phyloP scores from a whole-genome alignment of 805 yeast species.

The Lipomyces starkeyi region DNA sequence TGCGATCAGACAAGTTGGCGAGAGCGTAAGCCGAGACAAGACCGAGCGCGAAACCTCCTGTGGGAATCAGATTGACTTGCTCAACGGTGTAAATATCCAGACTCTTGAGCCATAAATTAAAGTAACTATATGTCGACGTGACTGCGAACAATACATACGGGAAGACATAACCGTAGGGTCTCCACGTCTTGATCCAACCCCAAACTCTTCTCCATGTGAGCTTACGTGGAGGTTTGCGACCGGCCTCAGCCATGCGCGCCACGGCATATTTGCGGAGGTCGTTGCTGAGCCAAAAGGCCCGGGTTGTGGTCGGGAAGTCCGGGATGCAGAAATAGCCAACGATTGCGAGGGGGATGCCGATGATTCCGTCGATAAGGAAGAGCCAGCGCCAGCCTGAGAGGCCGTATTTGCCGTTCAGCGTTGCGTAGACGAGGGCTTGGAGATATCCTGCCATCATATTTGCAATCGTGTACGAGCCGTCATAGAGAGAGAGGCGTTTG shows the following conservation, averaged over 20 bases:
- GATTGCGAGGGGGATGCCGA: slow-evolving; percentile 37
- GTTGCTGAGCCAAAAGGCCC: slow-evolving; percentile 19
- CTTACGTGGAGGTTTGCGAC: slow-evolving; percentile 19
- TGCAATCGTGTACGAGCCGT: slow-evolving; percentile 49
- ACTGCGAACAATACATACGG: slow-evolving; percentile 19
- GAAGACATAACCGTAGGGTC: slow-evolving; percentile 22
- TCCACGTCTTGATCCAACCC: slow-evolving; percentile 19
- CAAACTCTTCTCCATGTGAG: slow-evolving; percentile 20
- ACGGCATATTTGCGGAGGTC: slow-evolving; percentile 15
- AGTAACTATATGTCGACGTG: slow-evolving; percentile 33
- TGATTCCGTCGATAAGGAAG: slow-evolving; percentile 54
- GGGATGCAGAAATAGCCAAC: slow-evolving; percentile 26
- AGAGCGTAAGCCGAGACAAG: slow-evolving; percentile 42
- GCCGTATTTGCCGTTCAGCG: slow-evolving; percentile 36
- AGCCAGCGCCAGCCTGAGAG: slow-evolving; percentile 50
- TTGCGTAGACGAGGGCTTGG: slow-evolving; percentile 55
- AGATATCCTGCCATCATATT: slow-evolving; percentile 60
- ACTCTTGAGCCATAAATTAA: slow-evolving; percentile 46
- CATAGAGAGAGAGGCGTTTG: slow-evolving; percentile 22
- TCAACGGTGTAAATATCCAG: slow-evolving; percentile 40
- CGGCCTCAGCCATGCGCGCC: slow-evolving; percentile 25
- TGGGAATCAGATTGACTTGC: slow-evolving; percentile 45
- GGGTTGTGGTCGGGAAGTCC: slow-evolving; percentile 26
- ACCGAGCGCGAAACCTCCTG: slow-evolving; percentile 45
- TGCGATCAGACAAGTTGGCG: slow-evolving; percentile 44